These are phyloP conservation scores for Penicillium soppii DNA, from an alignment of 495 filamentous ascomycete species.

Conservation along the genomic window DNA sequence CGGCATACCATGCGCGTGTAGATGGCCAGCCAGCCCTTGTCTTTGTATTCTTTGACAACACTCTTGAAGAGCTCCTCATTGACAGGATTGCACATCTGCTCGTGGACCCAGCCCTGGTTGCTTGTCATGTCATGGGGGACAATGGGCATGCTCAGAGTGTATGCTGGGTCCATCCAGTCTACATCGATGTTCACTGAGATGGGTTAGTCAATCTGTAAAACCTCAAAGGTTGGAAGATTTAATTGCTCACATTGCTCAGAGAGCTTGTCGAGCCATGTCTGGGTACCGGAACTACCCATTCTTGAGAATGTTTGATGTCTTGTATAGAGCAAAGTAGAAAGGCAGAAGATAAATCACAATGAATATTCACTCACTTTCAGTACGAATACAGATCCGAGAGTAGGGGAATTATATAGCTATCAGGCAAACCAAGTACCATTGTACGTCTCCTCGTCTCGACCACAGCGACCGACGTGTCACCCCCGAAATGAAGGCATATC, in stretches of 20 bases:
- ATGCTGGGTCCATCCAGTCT: conserved; percentile 42
- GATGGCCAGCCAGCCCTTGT: conserved; percentile 39
- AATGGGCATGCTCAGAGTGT: conserved; percentile 32
- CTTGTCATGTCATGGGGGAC: conserved; percentile 43
- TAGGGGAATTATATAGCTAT: neutral
- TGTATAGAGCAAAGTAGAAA: too few relatives aligned
- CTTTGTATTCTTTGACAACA: conserved; percentile 36
- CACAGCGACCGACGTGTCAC: neutral
- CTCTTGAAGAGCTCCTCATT: conserved; percentile 35
- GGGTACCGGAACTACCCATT: conserved; percentile 15
- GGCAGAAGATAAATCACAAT: too few relatives aligned
- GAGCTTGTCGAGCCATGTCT: conserved; percentile 21
- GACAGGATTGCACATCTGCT: conserved; percentile 32
- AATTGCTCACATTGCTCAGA: conserved; percentile 15
- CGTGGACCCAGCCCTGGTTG: conserved; percentile 42
- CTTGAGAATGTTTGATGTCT: conserved; percentile 1
- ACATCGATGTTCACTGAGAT: conserved; percentile 41
- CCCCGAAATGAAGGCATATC: neutral
- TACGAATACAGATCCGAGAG: neutral
- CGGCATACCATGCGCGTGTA: conserved; percentile 39
- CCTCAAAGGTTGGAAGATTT: neutral
- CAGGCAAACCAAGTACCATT: too few relatives aligned
- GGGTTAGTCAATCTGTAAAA: neutral
- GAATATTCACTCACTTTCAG: too few relatives aligned
- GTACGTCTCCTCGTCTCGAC: too few relatives aligned